Evolutionary conservation across 306 rosid genomes (phyloP), one percentile per base, ranked within the genome.

Genomic region (Chamaecrista fasciculata): DNA sequence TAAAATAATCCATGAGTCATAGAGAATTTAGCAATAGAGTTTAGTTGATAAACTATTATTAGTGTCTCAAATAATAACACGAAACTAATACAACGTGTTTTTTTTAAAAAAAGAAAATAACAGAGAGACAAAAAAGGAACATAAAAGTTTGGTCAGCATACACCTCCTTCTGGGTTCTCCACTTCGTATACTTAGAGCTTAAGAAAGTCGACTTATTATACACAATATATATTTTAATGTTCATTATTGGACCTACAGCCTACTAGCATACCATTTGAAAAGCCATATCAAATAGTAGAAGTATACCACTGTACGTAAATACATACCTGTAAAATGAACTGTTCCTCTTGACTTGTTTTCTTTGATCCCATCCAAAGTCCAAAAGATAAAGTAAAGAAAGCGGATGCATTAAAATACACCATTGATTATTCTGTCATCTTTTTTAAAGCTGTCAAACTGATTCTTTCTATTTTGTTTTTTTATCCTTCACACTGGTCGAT

Each of bases 301-400:
- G 44, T 12, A 52, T 21, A 18, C 29, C 26, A 18, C 28, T n/a
- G n/a, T 21, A 37, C 16, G 15, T 25, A 15, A 66, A 16, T 51
- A 29, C 37, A 46, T 36, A 52, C 62, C 68, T 50, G 43, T 48
- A 29, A 62, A 9, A 3, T 50, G 26, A 0, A 42, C 4, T 51
- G 62, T 44, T 33, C 36, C 6, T 33, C 36, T 33, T 28, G 33
- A 28, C 33, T n/a, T n/a, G n/a, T 28, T 14, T 18, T 15, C 46
- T 80, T 42, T 44, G 25, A 71, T 78, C 68, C 78, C 61, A 47
- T 49, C 6, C 51, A 11, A 51, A 75, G 73, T 72, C 80, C 79
- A 79, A 82, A 79, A 51, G 66, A 67, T 53, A 70, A 82, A 55
- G 82, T 47, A 65, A 68, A 8, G 57, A 69, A 75, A 39, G 64